phyloP scores from a whole-genome alignment of 2,329 filamentous ascomycete genomes.

The Cladorrhinum sp. region DNA sequence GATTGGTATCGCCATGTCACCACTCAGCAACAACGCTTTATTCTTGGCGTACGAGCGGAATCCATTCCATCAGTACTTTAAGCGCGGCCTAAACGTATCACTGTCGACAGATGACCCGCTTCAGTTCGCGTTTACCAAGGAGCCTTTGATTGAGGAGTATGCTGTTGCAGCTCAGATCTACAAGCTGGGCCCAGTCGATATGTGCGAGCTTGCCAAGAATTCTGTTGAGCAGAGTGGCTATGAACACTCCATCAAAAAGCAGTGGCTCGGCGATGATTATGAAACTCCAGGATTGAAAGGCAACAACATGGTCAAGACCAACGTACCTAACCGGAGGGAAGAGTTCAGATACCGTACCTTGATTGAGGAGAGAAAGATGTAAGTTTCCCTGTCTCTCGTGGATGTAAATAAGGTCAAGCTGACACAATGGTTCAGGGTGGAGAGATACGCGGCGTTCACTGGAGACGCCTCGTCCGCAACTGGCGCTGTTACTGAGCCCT shows the following conservation, averaged over 20 bases:
- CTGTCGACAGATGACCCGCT: constrained; percentile 94
- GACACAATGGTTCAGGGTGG: constrained; percentile 34
- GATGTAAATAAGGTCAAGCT: neutral
- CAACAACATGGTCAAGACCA: constrained; percentile 93
- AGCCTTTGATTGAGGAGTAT: constrained; percentile 96
- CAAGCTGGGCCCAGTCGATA: constrained; percentile 93
- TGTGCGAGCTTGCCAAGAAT: constrained; percentile 97
- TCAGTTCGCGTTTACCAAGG: constrained; percentile 97
- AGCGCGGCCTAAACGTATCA: constrained; percentile 90
- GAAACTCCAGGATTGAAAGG: constrained; percentile 74
- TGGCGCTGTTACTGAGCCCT: neutral
- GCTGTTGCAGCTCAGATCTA: constrained; percentile 98
- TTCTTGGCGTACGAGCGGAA: constrained; percentile 97
- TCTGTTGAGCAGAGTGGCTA: constrained; percentile 94
- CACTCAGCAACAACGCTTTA: constrained; percentile 92
- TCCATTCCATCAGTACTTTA: constrained; percentile 93
- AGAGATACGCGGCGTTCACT: constrained; percentile 41
- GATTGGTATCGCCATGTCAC: constrained; percentile 99
- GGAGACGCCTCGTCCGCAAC: constrained; percentile 11
- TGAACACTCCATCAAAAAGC: constrained; percentile 81
- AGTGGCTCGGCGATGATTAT: constrained; percentile 83
- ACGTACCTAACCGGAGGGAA: constrained; percentile 89
- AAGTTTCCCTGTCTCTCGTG: constrained; percentile 36
- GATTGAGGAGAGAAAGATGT: constrained; percentile 81
- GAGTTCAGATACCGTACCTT: constrained; percentile 87